These are phyloP conservation scores for Coemansia sp. DNA, from an alignment of 371 early-diverging fungal genomes.

Conservation along the genomic window DNA sequence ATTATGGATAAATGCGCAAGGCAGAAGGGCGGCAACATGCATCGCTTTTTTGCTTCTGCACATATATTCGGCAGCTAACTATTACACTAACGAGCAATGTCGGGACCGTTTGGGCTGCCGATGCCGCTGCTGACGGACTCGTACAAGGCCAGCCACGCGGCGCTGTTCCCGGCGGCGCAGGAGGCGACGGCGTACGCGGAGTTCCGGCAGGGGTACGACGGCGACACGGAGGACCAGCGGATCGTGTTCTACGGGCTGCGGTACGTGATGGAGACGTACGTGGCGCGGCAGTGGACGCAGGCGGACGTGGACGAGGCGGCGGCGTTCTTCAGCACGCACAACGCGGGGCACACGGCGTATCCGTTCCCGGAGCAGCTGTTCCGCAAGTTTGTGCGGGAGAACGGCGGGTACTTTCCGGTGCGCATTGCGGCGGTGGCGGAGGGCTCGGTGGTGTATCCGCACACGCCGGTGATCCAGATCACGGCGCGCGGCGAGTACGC, in stretches of 20 bases:
- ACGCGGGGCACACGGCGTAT: slow-evolving; percentile 58
- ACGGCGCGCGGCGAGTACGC: slow-evolving; percentile 68
- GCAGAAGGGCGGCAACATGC: no score
- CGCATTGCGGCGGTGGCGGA: slow-evolving; percentile 71
- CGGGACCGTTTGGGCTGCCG: slow-evolving; percentile 48
- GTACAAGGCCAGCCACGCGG: slow-evolving; percentile 76
- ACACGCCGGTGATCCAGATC: slow-evolving; percentile 75
- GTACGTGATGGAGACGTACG: slow-evolving; percentile 71
- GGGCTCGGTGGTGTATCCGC: slow-evolving; percentile 74
- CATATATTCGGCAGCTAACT: not conserved
- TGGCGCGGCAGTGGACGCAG: slow-evolving; percentile 62
- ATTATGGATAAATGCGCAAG: no score
- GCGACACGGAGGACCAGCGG: slow-evolving; percentile 64
- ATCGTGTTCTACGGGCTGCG: slow-evolving; percentile 80
- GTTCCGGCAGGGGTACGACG: slow-evolving; percentile 65
- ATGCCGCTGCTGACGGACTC: slow-evolving; percentile 61
- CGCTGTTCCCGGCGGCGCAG: slow-evolving; percentile 66
- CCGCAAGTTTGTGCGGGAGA: slow-evolving; percentile 65
- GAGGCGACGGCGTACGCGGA: slow-evolving; percentile 76
- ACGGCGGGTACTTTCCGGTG: slow-evolving; percentile 79
- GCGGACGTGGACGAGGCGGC: slow-evolving; percentile 64
- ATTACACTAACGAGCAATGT: slow-evolving; percentile 11
- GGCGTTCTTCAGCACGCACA: slow-evolving; percentile 69
- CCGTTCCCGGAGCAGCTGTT: slow-evolving; percentile 80
- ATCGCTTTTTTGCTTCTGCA: not conserved